These are phyloP conservation scores for Hymenoscyphus repandus DNA, from an alignment of 2,329 filamentous ascomycete species.

Conservation along the genomic window DNA sequence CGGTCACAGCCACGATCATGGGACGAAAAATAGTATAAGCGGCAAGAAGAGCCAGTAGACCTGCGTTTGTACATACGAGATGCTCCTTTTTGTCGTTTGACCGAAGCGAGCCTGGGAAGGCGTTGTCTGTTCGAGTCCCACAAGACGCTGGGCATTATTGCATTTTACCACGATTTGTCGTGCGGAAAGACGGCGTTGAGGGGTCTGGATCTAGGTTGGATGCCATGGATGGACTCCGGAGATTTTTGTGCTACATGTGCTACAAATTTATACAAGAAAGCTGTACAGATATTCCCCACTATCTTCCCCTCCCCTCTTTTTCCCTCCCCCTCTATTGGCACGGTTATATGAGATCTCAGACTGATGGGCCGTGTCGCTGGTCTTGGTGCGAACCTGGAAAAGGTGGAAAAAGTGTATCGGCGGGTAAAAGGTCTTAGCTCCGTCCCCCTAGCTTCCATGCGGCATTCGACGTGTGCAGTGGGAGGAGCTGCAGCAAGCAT, in stretches of 20 bases:
- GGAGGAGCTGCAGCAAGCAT: no score
- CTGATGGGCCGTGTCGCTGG: slow-evolving; percentile 1
- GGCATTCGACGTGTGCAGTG: no score
- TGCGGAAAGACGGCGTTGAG: slow-evolving; percentile 15
- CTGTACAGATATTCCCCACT: slow-evolving; percentile 6
- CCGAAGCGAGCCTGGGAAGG: background rate
- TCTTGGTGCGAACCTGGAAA: slow-evolving; percentile 3
- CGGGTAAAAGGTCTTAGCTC: no score
- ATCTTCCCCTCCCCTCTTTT: background rate
- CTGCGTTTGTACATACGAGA: slow-evolving; percentile 13
- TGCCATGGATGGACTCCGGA: slow-evolving; percentile 13
- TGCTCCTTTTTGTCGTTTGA: slow-evolving; percentile 2
- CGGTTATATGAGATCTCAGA: slow-evolving; percentile 4
- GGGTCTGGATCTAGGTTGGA: background rate
- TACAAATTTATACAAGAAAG: slow-evolving; percentile 8
- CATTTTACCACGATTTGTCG: slow-evolving; percentile 4
- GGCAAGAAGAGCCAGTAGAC: slow-evolving; percentile 27
- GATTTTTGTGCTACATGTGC: slow-evolving; percentile 10
- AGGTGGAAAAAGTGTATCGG: no score
- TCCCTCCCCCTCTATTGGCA: slow-evolving; percentile 1
- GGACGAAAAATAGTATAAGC: slow-evolving; percentile 28
- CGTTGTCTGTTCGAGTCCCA: background rate
- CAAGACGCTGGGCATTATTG: slow-evolving; percentile 1
- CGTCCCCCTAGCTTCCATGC: no score
- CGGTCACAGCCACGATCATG: slow-evolving; percentile 31